Percentiles rank a stretch among this genome's conserved stretches.
These are phyloP conservation scores for Metarhizium anisopliae DNA, from an alignment of 2,329 filamentous ascomycete genomes.

Conservation along the genomic window DNA sequence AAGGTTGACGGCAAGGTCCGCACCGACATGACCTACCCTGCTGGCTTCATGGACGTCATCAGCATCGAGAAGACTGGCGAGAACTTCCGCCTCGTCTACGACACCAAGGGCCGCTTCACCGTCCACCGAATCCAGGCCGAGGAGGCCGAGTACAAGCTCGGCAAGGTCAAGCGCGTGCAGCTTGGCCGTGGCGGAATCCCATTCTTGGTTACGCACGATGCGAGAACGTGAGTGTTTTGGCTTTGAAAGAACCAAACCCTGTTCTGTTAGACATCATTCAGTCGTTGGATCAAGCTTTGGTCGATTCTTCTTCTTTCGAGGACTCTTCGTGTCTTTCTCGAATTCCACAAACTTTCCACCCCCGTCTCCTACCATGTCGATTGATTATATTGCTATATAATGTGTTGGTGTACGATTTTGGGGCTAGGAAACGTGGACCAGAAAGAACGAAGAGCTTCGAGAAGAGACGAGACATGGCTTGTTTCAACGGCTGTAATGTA, in stretches of 20 bases:
- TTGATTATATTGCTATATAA: background rate
- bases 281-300: slow-evolving; percentile 99
- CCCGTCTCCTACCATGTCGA: background rate
- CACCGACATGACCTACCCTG: slow-evolving; percentile 94
- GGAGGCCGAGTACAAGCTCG: slow-evolving; percentile 99
- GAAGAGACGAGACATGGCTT: slow-evolving; percentile 8
- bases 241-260: background rate
- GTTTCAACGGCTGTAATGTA: slow-evolving; percentile 48
- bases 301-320: slow-evolving; percentile 36
- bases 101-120: slow-evolving; percentile 99
- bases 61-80: slow-evolving; percentile 99
- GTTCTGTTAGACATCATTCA: slow-evolving; percentile 91
- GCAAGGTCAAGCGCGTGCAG: slow-evolving; percentile 99
- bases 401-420: background rate
- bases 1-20: slow-evolving; percentile 99
- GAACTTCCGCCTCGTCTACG: slow-evolving; percentile 99
- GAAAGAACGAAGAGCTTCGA: background rate
- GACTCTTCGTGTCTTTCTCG: slow-evolving; percentile 17
- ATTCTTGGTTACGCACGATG: slow-evolving; percentile 99
- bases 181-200: slow-evolving; percentile 99
- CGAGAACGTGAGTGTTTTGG: slow-evolving; percentile 88
- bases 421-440: background rate
- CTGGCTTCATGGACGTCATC: slow-evolving; percentile 99
- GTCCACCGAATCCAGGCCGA: slow-evolving; percentile 98
- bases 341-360: slow-evolving; percentile 19